Percentiles rank a stretch among this genome's conserved stretches.
Evolutionary conservation across 441 rosid species (phyloP).

Genomic region (Adansonia rubrostipa): DNA sequence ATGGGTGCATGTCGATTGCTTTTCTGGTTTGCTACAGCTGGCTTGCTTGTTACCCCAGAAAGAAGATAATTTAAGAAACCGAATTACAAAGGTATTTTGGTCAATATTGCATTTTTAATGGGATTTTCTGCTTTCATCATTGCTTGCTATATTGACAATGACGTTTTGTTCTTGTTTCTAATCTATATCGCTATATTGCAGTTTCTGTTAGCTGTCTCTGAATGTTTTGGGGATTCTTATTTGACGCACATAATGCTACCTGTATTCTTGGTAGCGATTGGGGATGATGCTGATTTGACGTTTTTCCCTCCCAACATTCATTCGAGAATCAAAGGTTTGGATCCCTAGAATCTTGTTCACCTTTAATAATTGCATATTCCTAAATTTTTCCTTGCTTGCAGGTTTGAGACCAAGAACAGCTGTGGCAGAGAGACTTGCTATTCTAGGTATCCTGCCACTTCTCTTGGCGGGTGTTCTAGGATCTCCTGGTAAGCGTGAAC

Average conservation of each 20-base stretch:
- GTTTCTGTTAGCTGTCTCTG: constrained; percentile 82
- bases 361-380: constrained; percentile 23
- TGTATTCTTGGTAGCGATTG: constrained; percentile 80
- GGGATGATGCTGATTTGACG: constrained; percentile 75
- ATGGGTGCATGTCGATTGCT: constrained; percentile 95
- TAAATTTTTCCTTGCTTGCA: constrained; percentile 45
- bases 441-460: constrained; percentile 82
- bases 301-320: constrained; percentile 63
- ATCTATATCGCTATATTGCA: constrained; percentile 45
- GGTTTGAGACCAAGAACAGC: constrained; percentile 88
- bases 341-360: constrained; percentile 22
- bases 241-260: constrained; percentile 86
- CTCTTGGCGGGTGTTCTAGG: constrained; percentile 95
- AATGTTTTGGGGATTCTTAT: constrained; percentile 75
- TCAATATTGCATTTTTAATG: constrained; percentile 27
- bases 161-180: constrained; percentile 31
- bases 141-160: constrained; percentile 18
- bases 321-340: constrained; percentile 73
- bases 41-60: constrained; percentile 84
- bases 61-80: constrained; percentile 86
- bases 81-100: constrained; percentile 69
- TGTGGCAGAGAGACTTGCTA: constrained; percentile 75
- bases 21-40: constrained; percentile 78
- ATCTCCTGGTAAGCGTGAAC: constrained; percentile 71
- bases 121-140: constrained; percentile 9